phyloP scores from a whole-genome alignment of 2,329 filamentous ascomycete species.

The Trichophyton mentagrophytes region DNA sequence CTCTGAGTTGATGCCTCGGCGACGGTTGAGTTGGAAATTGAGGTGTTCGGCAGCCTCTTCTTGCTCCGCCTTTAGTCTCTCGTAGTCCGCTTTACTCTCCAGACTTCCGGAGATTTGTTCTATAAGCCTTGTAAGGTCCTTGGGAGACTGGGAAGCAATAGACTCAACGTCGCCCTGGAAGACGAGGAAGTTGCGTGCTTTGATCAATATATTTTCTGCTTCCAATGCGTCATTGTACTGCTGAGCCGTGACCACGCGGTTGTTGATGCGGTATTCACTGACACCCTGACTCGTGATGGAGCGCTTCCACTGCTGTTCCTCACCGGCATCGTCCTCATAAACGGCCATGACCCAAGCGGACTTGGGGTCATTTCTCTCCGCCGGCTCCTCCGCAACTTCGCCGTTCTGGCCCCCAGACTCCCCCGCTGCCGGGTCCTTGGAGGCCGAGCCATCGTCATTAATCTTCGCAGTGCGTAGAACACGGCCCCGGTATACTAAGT shows the following conservation, averaged over 20 bases:
- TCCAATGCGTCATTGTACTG: conserved; percentile 91
- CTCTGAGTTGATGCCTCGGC: conserved; percentile 90
- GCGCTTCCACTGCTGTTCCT: conserved; percentile 92
- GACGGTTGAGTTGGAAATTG: conserved; percentile 72
- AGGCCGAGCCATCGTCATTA: conserved; percentile 75
- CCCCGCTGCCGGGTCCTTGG: conserved; percentile 42
- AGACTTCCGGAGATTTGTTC: conserved; percentile 96
- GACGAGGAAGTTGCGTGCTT: conserved; percentile 92
- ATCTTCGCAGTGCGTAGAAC: conserved; percentile 87
- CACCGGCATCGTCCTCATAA: conserved; percentile 91
- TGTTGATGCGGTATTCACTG: conserved; percentile 96
- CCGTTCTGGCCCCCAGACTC: conserved; percentile 50
- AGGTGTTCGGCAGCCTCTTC: conserved; percentile 83
- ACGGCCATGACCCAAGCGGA: conserved; percentile 99
- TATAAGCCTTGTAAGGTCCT: conserved; percentile 82
- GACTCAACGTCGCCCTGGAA: conserved; percentile 98
- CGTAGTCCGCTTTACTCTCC: conserved; percentile 90
- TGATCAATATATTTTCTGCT: conserved; percentile 91
- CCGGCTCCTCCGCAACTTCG: conserved; percentile 48
- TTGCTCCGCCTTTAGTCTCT: conserved; percentile 70
- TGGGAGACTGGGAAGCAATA: conserved; percentile 87
- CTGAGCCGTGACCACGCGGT: conserved; percentile 71
- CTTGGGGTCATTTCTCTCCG: conserved; percentile 63
- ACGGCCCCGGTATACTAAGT: conserved; percentile 89
- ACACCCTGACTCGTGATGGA: conserved; percentile 77